Evolutionary conservation across 2,329 filamentous ascomycete genomes (phyloP).

Genomic region (Anisogramma anomala): DNA sequence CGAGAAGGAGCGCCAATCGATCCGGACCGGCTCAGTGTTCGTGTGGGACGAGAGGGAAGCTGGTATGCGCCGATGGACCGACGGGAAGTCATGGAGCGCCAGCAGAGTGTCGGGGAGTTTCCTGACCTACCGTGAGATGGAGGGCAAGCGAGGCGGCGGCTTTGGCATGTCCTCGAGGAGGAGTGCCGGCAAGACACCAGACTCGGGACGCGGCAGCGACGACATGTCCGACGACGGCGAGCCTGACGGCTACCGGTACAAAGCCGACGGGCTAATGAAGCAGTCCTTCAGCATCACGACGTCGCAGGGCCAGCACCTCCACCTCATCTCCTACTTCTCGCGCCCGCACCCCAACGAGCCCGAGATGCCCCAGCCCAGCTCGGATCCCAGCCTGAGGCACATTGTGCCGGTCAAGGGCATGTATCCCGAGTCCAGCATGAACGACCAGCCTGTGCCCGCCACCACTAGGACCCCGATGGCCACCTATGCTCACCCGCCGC

Average conservation of each 20-base stretch:
- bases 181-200: constrained; percentile 64
- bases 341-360: constrained; percentile 61
- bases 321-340: constrained; percentile 95
- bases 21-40: constrained; percentile 92
- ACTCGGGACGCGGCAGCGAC: constrained; percentile 69
- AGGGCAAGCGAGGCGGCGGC: constrained; percentile 82
- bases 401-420: constrained; percentile 86
- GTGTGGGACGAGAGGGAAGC: constrained; percentile 99
- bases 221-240: constrained; percentile 77
- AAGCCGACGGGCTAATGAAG: constrained; percentile 96
- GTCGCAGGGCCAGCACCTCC: constrained; percentile 74
- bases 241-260: constrained; percentile 86
- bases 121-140: constrained; percentile 95
- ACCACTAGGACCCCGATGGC: constrained; percentile 64
- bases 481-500: constrained; percentile 17
- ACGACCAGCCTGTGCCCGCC: constrained; percentile 69
- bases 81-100: constrained; percentile 98
- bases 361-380: constrained; percentile 69
- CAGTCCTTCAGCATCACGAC: constrained; percentile 99
- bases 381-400: constrained; percentile 65
- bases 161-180: constrained; percentile 48
- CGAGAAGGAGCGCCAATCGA: constrained; percentile 93
- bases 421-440: constrained; percentile 92
- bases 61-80: constrained; percentile 96
- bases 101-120: constrained; percentile 97